Evolutionary conservation across 495 filamentous ascomycete genomes (phyloP), one percentile per base, ranked within the genome.

Genomic region (Emericellopsis terricola): DNA sequence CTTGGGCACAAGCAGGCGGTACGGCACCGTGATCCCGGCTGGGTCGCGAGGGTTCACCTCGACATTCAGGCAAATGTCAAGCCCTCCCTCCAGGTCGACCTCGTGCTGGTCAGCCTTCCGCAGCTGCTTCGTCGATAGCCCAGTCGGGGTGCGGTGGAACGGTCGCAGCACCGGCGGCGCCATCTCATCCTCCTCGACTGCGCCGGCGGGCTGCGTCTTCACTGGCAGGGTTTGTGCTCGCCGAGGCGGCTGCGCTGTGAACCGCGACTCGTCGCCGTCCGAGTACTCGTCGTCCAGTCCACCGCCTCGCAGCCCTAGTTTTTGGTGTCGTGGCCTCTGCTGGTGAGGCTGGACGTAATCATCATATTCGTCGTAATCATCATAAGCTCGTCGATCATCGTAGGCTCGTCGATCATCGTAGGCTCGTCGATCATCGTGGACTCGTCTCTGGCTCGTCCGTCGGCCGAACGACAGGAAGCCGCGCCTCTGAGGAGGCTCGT

Each of bases 41-140:
- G 91, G 89, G 45, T 96, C 82, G 38, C 69, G 68, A 18, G 78
- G 71, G 42, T 72, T 80, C 41, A 94, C 69, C 56, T 97, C 89
- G 44, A 89, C 69, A 43, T 91, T 87, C 18, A 97, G 52, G 8
- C 67, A 75, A 18, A 97, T 72, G 33, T 93, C 83, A 15, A 97
- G 60, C 2, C 82, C 85, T 28, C 74, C 74, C 40, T 81, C 60
- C 0, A 92, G 62, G 41, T 91, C 68, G 44, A 86, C 49, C 28
- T 54, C 47, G 36, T 43, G 38, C 29, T 43, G 37, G 16, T 39
- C 34, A 4, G 47, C 38, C n/a, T 46, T 39, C 44, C 50, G 48
- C 17, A 73, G 52, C 18, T 73, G 64, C 49, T 76, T 81, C 10
- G 63, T 54, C 28, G 65, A 70, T 5, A 83, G 55, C 14, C 72